These are phyloP conservation scores for Cordyceps militaris DNA, from an alignment of 2,329 filamentous ascomycete genomes.

Conservation along the genomic window DNA sequence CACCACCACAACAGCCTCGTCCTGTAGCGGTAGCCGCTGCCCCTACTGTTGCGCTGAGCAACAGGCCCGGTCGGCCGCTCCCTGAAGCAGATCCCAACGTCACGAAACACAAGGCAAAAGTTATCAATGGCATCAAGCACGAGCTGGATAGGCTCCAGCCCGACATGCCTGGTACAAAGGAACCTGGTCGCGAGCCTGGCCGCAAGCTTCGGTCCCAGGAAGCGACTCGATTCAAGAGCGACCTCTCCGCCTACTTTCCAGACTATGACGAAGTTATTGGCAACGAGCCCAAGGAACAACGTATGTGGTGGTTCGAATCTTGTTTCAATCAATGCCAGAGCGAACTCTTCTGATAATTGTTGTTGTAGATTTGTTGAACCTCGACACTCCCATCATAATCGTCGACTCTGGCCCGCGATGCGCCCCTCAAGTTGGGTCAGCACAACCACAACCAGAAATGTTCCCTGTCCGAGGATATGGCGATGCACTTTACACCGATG, in stretches of 20 bases:
- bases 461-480: slow-evolving; percentile 45
- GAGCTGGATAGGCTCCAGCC: slow-evolving; percentile 52
- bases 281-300: slow-evolving; percentile 69
- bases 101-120: slow-evolving; percentile 50
- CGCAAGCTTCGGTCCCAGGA: slow-evolving; percentile 80
- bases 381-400: slow-evolving; percentile 67
- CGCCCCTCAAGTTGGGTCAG: slow-evolving; percentile 23
- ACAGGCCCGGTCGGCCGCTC: slow-evolving; percentile 14
- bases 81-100: slow-evolving; percentile 24
- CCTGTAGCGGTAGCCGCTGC: slow-evolving; percentile 13
- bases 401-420: slow-evolving; percentile 44
- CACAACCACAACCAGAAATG: slow-evolving; percentile 18
- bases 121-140: slow-evolving; percentile 54
- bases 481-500: slow-evolving; percentile 48
- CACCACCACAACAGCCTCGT: slow-evolving; percentile 16
- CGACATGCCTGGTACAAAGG: slow-evolving; percentile 36
- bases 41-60: slow-evolving; percentile 16
- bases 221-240: slow-evolving; percentile 79
- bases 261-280: slow-evolving; percentile 94
- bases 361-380: slow-evolving; percentile 61
- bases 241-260: slow-evolving; percentile 82
- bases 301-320: slow-evolving; percentile 33
- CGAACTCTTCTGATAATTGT: neutral
- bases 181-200: slow-evolving; percentile 64
- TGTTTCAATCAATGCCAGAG: neutral